Conservation (phyloP, 139 green algal genomes). For the Micractinium sp. region DNA sequence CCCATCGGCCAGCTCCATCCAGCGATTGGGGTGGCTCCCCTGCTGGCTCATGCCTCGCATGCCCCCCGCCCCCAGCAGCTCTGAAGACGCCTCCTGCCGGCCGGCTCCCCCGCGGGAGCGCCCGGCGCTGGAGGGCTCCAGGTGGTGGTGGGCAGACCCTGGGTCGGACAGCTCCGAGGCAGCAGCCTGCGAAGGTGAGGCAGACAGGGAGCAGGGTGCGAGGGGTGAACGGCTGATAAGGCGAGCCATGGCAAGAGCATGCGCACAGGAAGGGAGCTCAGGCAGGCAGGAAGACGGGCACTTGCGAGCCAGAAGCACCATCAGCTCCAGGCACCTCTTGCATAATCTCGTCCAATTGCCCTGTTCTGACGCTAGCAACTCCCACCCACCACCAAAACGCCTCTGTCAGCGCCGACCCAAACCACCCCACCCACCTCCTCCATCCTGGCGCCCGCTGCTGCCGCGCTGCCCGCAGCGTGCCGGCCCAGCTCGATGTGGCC, state of each 20-base stretch:
- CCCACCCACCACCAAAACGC: too few species aligned
- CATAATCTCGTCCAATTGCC: neutral
- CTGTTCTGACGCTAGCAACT: too few species aligned
- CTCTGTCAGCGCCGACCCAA: neutral
- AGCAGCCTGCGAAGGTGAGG: neutral
- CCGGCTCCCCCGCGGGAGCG: neutral
- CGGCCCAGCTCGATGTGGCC: constrained; percentile 6
- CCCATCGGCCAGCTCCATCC: constrained; percentile 41
- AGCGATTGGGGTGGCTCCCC: constrained; percentile 39
- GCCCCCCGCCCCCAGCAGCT: neutral
- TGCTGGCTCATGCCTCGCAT: constrained; percentile 19
- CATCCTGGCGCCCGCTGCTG: neutral
- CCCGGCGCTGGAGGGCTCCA: neutral
- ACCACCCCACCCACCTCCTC: constrained; percentile 11
- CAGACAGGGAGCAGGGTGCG: neutral
- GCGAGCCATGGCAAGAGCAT: neutral
- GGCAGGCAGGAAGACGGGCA: neutral
- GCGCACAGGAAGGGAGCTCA: neutral
- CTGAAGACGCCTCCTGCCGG: constrained; percentile 1
- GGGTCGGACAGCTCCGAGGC: constrained; percentile 8
- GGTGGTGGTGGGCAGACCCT: neutral
- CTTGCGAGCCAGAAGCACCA: neutral
- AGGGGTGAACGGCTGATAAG: neutral
- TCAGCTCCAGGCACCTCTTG: neutral
- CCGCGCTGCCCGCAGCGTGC: neutral